phyloP scores from a whole-genome alignment of 1,139 yeast genomes.

The Pichia sp. region DNA sequence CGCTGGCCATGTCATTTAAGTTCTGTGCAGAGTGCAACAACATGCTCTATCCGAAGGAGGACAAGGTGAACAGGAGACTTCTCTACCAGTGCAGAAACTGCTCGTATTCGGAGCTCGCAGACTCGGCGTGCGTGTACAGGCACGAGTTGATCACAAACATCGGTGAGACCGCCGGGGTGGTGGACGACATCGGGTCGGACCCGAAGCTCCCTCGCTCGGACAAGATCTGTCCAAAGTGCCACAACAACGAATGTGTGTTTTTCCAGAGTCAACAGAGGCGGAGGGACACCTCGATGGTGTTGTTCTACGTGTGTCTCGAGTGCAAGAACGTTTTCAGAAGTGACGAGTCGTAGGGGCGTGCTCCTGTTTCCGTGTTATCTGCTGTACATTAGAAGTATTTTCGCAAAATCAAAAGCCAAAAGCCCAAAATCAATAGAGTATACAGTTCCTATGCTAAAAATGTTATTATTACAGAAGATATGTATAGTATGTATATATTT shows the following conservation, averaged over 20 bases:
- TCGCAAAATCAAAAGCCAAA: background rate
- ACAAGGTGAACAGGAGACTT: slow-evolving; percentile 64
- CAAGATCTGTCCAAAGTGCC: slow-evolving; percentile 88
- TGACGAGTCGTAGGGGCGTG: slow-evolving; percentile 12
- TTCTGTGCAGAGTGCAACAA: slow-evolving; percentile 94
- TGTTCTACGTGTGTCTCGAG: slow-evolving; percentile 86
- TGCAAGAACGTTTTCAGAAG: slow-evolving; percentile 71
- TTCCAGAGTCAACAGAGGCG: slow-evolving; percentile 95
- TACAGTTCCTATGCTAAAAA: background rate
- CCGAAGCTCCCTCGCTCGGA: slow-evolving; percentile 95
- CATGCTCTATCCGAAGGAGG: slow-evolving; percentile 98
- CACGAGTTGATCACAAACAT: slow-evolving; percentile 88
- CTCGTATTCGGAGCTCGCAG: slow-evolving; percentile 89
- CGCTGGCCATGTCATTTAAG: slow-evolving; percentile 68
- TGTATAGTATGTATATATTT: background rate
- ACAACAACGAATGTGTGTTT: slow-evolving; percentile 85
- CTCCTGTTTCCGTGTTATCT: background rate
- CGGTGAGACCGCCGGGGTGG: slow-evolving; percentile 96
- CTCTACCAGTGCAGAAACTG: slow-evolving; percentile 94
- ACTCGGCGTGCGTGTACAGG: slow-evolving; percentile 81
- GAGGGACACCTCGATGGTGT: slow-evolving; percentile 91
- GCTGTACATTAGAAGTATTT: background rate
- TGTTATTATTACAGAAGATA: background rate
- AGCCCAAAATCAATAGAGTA: background rate
- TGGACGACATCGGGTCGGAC: slow-evolving; percentile 91